Evolutionary conservation across 2,329 filamentous ascomycete species (phyloP).

Genomic region (Colletotrichum nymphaeae): DNA sequence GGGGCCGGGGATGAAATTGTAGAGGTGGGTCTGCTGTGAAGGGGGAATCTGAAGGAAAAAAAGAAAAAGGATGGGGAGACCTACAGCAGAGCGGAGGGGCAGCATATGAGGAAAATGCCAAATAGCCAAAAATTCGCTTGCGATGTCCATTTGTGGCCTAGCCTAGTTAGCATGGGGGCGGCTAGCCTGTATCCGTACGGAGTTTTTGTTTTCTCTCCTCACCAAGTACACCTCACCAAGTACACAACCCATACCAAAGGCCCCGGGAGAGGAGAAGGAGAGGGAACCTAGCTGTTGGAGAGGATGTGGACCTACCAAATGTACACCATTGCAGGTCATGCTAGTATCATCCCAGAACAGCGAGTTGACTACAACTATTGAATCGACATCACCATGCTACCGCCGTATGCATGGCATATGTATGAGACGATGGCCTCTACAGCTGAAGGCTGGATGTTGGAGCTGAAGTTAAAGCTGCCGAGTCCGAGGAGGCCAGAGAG

Average conservation of each 20-base stretch:
- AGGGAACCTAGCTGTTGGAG: neutral
- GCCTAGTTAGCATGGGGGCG: neutral
- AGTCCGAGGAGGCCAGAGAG: neutral
- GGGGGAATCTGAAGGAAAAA: neutral
- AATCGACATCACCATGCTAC: neutral
- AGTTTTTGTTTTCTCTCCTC: too few relatives aligned
- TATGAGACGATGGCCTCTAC: neutral
- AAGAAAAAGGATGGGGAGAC: neutral
- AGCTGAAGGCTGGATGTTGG: neutral
- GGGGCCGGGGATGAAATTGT: neutral
- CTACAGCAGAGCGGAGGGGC: neutral
- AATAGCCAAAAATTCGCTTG: conserved; percentile 9
- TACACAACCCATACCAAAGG: too few relatives aligned
- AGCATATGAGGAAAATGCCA: neutral
- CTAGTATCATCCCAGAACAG: neutral
- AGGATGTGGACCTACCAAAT: neutral
- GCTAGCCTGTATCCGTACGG: neutral
- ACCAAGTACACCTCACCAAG: too few relatives aligned
- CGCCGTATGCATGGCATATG: neutral
- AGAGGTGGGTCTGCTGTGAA: neutral
- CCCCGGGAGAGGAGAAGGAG: neutral
- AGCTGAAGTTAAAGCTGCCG: neutral
- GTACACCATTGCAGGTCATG: neutral
- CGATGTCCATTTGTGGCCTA: conserved; percentile 22
- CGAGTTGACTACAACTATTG: neutral